Evolutionary conservation across 2,329 filamentous ascomycete species (phyloP), one percentile per base, ranked within the genome.

Genomic region (Penicillium sp.): DNA sequence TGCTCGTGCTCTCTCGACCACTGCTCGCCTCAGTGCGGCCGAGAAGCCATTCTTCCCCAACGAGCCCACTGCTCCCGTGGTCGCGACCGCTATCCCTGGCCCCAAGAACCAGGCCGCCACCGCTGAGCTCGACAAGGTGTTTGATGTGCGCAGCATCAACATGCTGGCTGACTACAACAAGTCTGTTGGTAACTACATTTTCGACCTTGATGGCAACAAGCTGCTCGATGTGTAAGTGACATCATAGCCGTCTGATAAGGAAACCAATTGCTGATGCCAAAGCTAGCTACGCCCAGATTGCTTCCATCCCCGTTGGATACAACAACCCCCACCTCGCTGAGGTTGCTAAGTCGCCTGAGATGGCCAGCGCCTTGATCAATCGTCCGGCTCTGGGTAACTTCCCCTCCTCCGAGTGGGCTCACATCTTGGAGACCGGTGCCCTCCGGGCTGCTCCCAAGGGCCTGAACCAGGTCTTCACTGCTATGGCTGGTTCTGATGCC

Each of bases 341-440:
- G 67, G 86, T 87, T 33, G 90, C 90, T 26, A 83, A 84, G 60
- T 89, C 88, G 55, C 86, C 88, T 24, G 89, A 93, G 68, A 96
- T 96, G 90, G 79, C 86, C 68, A 87, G 82, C 57, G 85, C 90
- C 55, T 79, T 96, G 67, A 90, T 96, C 81, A 96, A 96, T 82
- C 86, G 92, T 51, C 92, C 92, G 3, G 92, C 92, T 1, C 84
- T 96, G 60, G 91, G 92, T 68, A 96, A 95, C 82, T 97, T 96
- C 78, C 92, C 93, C 11, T 88, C 90, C 22, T 84, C 88, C 70
- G 89, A 93, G 75, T 96, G 91, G 91, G 87, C 88, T 54, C 77
- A 88, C 31, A 85, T 95, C 61, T 85, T 96, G 68, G 86, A 90
- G 77, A 86, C 87, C 2, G 91, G 92, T 67, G 86, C 96, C 60